These are phyloP conservation scores for Fomitiporia mediterranea DNA, from an alignment of 1,284 basidiomycete genomes.

Conservation along the genomic window DNA sequence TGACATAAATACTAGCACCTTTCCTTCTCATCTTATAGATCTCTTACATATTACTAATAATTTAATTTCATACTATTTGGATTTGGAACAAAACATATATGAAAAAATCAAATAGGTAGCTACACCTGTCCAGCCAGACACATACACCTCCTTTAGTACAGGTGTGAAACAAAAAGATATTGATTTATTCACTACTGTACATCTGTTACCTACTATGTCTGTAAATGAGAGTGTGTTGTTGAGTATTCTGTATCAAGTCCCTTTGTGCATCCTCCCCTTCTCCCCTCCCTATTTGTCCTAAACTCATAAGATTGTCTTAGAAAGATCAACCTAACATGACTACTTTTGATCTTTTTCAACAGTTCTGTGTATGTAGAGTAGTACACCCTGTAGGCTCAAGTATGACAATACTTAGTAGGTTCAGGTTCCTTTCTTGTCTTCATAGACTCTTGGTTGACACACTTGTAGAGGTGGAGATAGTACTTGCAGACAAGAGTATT, in stretches of 20 bases:
- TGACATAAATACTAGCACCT: not conserved
- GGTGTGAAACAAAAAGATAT: slow-evolving; percentile 80
- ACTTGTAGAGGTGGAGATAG: slow-evolving; percentile 81
- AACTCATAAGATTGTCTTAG: no score
- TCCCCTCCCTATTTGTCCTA: slow-evolving; percentile 17
- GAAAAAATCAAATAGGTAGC: no score
- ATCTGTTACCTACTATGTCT: slow-evolving; percentile 60
- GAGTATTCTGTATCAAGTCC: slow-evolving; percentile 75
- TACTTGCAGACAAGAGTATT: slow-evolving; percentile 74
- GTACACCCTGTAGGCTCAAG: slow-evolving; percentile 77
- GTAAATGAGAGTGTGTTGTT: slow-evolving; percentile 43
- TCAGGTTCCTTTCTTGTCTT: slow-evolving; percentile 82
- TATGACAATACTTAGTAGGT: slow-evolving; percentile 83
- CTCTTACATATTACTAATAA: no score
- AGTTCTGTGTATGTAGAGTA: slow-evolving; percentile 49
- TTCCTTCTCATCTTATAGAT: no score
- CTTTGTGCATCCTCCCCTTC: slow-evolving; percentile 60
- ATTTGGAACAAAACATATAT: no score
- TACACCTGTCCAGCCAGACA: slow-evolving; percentile 59
- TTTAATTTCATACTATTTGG: no score
- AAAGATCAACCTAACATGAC: no score
- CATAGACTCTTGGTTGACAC: slow-evolving; percentile 84
- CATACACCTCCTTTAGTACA: slow-evolving; percentile 78
- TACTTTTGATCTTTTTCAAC: no score
- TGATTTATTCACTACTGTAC: slow-evolving; percentile 66